A percentile compares a stretch with the other conserved stretches of the same genome.
phyloP scores from a whole-genome alignment of 164 flowering plant species.

The Cinnamomum micranthum region DNA sequence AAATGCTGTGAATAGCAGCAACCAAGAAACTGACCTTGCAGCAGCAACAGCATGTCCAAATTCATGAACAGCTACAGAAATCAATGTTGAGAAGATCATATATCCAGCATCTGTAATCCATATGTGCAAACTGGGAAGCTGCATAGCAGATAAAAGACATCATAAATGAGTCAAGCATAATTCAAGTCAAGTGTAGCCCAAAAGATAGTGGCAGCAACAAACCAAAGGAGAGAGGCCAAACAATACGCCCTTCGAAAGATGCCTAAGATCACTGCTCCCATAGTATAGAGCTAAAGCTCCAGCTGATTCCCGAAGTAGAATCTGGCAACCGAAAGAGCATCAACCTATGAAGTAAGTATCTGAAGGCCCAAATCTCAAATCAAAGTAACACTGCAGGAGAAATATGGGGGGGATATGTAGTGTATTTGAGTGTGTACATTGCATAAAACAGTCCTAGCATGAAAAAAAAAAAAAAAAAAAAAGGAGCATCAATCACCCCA shows the following conservation, averaged over 20 bases:
- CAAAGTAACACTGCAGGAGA: neutral
- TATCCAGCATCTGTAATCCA: slow-evolving; percentile 49
- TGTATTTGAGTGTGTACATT: neutral
- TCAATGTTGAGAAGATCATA: slow-evolving; percentile 48
- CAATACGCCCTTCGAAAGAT: slow-evolving; percentile 21
- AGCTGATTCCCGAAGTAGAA: slow-evolving; percentile 41
- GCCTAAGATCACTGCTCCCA: slow-evolving; percentile 10
- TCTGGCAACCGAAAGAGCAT: slow-evolving; percentile 21
- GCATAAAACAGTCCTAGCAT: neutral
- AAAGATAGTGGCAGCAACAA: slow-evolving; percentile 1
- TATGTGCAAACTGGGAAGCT: slow-evolving; percentile 42
- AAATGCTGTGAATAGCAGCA: neutral
- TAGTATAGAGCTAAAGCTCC: slow-evolving; percentile 21
- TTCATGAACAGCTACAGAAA: slow-evolving; percentile 71
- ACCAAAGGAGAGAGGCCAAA: slow-evolving; percentile 50
- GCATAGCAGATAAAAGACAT: slow-evolving; percentile 8
- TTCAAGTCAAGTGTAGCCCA: neutral
- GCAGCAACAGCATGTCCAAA: slow-evolving; percentile 88
- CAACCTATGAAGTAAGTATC: neutral
- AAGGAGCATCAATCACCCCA: neutral
- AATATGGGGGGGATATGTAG: neutral
- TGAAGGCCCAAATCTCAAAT: neutral
- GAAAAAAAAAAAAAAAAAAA: neutral
- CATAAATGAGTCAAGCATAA: neutral
- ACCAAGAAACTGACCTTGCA: slow-evolving; percentile 51